Evolutionary conservation across 164 flowering plant species (phyloP).

Genomic region (Chimonanthus praecox): DNA sequence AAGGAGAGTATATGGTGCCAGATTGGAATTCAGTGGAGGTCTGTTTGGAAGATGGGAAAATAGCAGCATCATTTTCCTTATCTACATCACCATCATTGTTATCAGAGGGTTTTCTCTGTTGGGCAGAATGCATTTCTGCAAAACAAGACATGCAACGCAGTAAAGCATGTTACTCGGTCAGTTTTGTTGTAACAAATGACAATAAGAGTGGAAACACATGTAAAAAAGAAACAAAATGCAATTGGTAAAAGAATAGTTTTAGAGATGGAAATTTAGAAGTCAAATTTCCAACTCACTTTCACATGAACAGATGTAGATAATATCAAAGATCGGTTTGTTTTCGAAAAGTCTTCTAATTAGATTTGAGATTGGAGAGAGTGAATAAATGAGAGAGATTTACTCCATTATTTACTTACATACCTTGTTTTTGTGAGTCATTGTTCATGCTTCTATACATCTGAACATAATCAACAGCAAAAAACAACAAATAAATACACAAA

Average conservation of each 20-base stretch:
- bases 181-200: too few species aligned
- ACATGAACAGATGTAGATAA: not conserved
- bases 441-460: slow-evolving; percentile 87
- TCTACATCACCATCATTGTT: slow-evolving; percentile 33
- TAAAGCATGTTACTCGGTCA: too few species aligned
- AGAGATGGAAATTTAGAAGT: too few species aligned
- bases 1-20: slow-evolving; percentile 22
- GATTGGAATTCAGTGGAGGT: slow-evolving; percentile 25
- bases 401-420: slow-evolving; percentile 15
- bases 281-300: too few species aligned
- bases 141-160: not conserved
- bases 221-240: too few species aligned
- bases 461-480: not conserved
- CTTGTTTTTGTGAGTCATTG: slow-evolving; percentile 43
- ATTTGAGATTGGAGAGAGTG: slow-evolving; percentile 18
- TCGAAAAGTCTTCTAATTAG: too few species aligned
- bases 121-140: slow-evolving; percentile 29
- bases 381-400: not conserved
- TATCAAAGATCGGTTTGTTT: not conserved
- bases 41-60: slow-evolving; percentile 21
- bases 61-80: slow-evolving; percentile 28
- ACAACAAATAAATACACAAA: not conserved
- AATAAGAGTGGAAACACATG: too few species aligned
- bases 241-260: too few species aligned
- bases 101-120: slow-evolving; percentile 28